Evolutionary conservation across 2,329 filamentous ascomycete genomes (phyloP).

Genomic region (Pseudonectria foliicola): DNA sequence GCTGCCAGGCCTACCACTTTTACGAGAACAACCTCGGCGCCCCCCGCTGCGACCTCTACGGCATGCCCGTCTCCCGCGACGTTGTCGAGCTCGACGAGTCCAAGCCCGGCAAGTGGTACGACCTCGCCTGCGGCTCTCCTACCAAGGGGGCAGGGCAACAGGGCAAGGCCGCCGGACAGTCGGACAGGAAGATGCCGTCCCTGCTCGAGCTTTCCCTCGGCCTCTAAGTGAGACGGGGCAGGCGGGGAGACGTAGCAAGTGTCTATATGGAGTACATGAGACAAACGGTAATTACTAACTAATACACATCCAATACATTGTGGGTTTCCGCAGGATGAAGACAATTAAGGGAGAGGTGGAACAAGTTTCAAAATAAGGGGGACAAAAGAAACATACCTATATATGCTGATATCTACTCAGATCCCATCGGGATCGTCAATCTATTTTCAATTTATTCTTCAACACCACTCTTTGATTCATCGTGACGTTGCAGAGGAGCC

Average conservation of each 20-base stretch:
- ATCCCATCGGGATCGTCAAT: constrained; percentile 22
- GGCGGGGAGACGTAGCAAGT: too few relatives aligned
- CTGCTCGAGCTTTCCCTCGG: too few relatives aligned
- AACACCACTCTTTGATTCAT: constrained; percentile 29
- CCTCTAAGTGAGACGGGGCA: too few relatives aligned
- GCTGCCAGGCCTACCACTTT: constrained; percentile 31
- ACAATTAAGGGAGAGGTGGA: background rate
- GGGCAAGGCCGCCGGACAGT: background rate
- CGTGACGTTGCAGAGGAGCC: too few relatives aligned
- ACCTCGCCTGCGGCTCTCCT: constrained; percentile 31
- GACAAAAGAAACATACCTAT: constrained; percentile 2
- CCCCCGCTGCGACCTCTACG: constrained; percentile 31
- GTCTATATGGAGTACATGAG: too few relatives aligned
- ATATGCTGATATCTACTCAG: too few relatives aligned
- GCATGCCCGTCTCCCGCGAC: constrained; percentile 23
- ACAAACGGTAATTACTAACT: too few relatives aligned
- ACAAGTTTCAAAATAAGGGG: background rate
- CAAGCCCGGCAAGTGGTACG: constrained; percentile 28
- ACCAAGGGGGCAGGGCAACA: constrained; percentile 15
- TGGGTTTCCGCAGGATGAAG: too few relatives aligned
- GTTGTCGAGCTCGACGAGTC: constrained; percentile 23
- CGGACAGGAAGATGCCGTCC: background rate
- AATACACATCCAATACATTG: too few relatives aligned
- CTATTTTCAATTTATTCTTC: too few relatives aligned
- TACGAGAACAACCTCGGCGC: constrained; percentile 23